Evolutionary conservation across 768 basidiomycete species (phyloP).

Genomic region (Kwoniella newhampshirensis): DNA sequence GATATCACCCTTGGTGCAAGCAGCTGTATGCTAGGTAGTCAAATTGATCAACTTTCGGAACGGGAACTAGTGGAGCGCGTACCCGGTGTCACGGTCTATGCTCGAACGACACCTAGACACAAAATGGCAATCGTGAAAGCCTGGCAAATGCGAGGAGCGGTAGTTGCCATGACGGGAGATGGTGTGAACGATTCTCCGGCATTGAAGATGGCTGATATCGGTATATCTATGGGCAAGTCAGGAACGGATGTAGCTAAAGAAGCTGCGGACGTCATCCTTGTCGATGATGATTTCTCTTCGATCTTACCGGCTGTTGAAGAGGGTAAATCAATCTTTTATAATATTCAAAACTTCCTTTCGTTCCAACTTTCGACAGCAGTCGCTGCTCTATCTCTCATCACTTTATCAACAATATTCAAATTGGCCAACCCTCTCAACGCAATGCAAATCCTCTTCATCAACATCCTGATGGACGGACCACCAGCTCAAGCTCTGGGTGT

Average conservation of each 20-base stretch:
- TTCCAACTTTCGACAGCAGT: slow-evolving; percentile 99
- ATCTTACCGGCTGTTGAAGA: slow-evolving; percentile 93
- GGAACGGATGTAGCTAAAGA: slow-evolving; percentile 99
- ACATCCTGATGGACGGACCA: slow-evolving; percentile 98
- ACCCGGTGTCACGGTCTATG: slow-evolving; percentile 81
- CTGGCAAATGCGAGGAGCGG: slow-evolving; percentile 80
- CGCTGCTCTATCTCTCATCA: slow-evolving; percentile 90
- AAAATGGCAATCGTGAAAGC: slow-evolving; percentile 98
- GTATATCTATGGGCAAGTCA: slow-evolving; percentile 94
- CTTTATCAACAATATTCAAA: slow-evolving; percentile 84
- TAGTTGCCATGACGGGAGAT: slow-evolving; percentile 97
- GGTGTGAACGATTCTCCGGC: slow-evolving; percentile 98
- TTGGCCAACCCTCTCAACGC: slow-evolving; percentile 91
- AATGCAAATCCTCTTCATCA: slow-evolving; percentile 99
- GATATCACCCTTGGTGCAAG: slow-evolving; percentile 18
- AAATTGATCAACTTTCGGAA: slow-evolving; percentile 80
- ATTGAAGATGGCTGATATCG: slow-evolving; percentile 96
- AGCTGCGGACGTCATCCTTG: slow-evolving; percentile 93
- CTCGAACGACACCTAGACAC: slow-evolving; percentile 90
- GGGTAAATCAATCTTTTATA: slow-evolving; percentile 97
- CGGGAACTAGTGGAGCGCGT: slow-evolving; percentile 78
- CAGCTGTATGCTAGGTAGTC: slow-evolving; percentile 70
- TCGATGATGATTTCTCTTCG: slow-evolving; percentile 95
- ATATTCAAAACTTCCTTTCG: slow-evolving; percentile 95
- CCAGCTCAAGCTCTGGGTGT: slow-evolving; percentile 95